Percentiles rank a stretch among this genome's conserved stretches.
Evolutionary conservation across 352 stramenopile species (phyloP).

Genomic region (Globisporangium spinosum): DNA sequence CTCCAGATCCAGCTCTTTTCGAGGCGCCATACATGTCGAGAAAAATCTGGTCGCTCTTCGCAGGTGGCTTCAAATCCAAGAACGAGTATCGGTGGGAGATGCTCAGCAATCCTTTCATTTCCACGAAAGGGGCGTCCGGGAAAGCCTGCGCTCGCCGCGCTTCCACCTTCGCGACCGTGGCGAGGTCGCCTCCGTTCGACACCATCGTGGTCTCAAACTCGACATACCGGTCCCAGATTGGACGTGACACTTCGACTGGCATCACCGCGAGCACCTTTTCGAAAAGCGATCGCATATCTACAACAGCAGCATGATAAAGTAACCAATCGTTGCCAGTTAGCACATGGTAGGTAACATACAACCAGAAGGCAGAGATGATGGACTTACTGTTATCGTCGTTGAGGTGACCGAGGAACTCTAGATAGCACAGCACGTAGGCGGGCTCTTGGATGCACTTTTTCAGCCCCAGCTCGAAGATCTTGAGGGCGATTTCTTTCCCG

Average conservation of each 20-base stretch:
- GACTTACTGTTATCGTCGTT: constrained; percentile 89
- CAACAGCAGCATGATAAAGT: not conserved
- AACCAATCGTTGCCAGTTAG: not conserved
- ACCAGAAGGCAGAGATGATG: not conserved
- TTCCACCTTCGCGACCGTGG: constrained; percentile 81
- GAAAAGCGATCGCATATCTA: constrained; percentile 87
- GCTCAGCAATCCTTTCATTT: constrained; percentile 79
- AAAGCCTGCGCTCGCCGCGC: constrained; percentile 73
- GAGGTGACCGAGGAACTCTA: constrained; percentile 82
- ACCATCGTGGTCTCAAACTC: constrained; percentile 87
- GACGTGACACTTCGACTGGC: constrained; percentile 69
- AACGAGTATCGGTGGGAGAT: constrained; percentile 83
- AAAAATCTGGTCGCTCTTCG: constrained; percentile 66
- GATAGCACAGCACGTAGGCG: constrained; percentile 79
- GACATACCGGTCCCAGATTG: constrained; percentile 86
- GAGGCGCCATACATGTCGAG: constrained; percentile 73
- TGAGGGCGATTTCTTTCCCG: constrained; percentile 83
- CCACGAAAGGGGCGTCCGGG: constrained; percentile 66
- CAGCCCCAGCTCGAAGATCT: constrained; percentile 86
- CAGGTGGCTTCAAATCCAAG: constrained; percentile 57
- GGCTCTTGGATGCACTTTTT: constrained; percentile 88
- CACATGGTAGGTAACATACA: constrained; percentile 3
- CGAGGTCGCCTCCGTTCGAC: constrained; percentile 76
- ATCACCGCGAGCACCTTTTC: constrained; percentile 88
- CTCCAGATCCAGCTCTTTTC: constrained; percentile 21